A percentile compares a stretch with the other conserved stretches of the same genome.
These are phyloP conservation scores for Echinosophora koreensis DNA, from an alignment of 306 rosid genomes.

Conservation along the genomic window DNA sequence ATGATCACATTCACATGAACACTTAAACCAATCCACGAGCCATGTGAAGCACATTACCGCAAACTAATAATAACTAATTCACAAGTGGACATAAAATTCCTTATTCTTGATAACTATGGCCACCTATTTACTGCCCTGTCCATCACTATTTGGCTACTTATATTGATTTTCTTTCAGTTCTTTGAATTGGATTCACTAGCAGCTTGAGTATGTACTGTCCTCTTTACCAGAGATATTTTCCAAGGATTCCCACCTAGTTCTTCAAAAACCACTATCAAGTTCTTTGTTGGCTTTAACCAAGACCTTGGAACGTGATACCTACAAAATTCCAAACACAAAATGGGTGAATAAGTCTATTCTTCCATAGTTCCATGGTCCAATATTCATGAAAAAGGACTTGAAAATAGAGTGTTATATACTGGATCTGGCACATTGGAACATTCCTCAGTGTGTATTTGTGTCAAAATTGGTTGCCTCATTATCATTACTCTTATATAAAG, in stretches of 20 bases:
- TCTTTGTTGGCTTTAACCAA: slow-evolving; percentile 89
- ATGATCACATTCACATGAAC: slow-evolving; percentile 18
- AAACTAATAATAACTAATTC: slow-evolving; percentile 32
- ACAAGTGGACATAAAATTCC: slow-evolving; percentile 8
- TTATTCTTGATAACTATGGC: slow-evolving; percentile 29
- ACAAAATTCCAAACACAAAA: slow-evolving; percentile 41
- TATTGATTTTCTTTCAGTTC: slow-evolving; percentile 39
- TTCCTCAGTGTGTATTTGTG: not conserved
- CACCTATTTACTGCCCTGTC: slow-evolving; percentile 25
- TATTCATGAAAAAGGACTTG: not conserved
- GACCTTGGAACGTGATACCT: slow-evolving; percentile 98
- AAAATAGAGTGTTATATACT: not conserved
- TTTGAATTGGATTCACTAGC: slow-evolving; percentile 36
- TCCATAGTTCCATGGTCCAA: slow-evolving; percentile 2
- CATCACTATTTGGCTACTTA: slow-evolving; percentile 24
- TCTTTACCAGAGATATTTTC: slow-evolving; percentile 69
- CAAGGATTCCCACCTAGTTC: slow-evolving; percentile 94
- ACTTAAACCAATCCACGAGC: slow-evolving; percentile 5
- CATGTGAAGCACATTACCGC: slow-evolving; percentile 9
- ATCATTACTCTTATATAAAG: not conserved
- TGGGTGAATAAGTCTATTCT: not conserved
- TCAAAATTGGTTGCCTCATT: slow-evolving; percentile 20
- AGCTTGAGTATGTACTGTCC: slow-evolving; percentile 51
- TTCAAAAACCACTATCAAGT: slow-evolving; percentile 80
- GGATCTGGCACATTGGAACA: not conserved